Evolutionary conservation across 2,329 filamentous ascomycete species (phyloP), one percentile per base, ranked within the genome.

Genomic region (Capronia epimyces): DNA sequence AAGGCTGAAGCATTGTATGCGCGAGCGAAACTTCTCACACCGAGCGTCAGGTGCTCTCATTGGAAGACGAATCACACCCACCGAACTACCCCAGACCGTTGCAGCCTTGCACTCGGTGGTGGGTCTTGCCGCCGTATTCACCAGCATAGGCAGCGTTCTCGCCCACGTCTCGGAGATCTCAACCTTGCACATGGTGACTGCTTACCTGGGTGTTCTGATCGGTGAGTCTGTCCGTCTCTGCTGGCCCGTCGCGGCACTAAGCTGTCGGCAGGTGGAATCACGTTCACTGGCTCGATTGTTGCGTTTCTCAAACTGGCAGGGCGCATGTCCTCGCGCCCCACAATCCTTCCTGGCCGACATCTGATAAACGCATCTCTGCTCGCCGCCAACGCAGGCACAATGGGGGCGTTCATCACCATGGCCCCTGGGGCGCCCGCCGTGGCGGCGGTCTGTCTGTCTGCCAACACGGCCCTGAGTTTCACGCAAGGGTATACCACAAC

Each of bases 61-160:
- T 57, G 89, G 89, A 37, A 85, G 88, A 61, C 81, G 88, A 10
- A 95, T 95, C 59, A 94, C 88, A 0, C 87, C 89, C 0, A 95
- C 89, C 0, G 87, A 89, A 48, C 79, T 95, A 1, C 89, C 89
- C 0, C 89, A 95, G 66, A 95, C 88, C 0, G 89, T 95, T 1
- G 89, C 89, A 16, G 89, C 89, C 0, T 74, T 95, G 24, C 89
- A 95, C 69, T 94, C 88, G 0, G 89, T 95, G 6, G 89, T 95
- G 25, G 89, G 89, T 66, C 76, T 95, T 1, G 89, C 89, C 9
- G 89, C 89, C 8, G 89, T 95, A 0, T 68, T 95, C 61, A 95
- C 89, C 1, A 93, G 87, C 62, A 87, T 93, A 56, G 89, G 88
- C 43, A 91, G 87, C 58, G 87, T 95, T 15, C 82, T 95, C 76